Evolutionary conservation across 108 stramenopile genomes (phyloP), one percentile per base, ranked within the genome.

Genomic region (Hondaea fermentalgiana): DNA sequence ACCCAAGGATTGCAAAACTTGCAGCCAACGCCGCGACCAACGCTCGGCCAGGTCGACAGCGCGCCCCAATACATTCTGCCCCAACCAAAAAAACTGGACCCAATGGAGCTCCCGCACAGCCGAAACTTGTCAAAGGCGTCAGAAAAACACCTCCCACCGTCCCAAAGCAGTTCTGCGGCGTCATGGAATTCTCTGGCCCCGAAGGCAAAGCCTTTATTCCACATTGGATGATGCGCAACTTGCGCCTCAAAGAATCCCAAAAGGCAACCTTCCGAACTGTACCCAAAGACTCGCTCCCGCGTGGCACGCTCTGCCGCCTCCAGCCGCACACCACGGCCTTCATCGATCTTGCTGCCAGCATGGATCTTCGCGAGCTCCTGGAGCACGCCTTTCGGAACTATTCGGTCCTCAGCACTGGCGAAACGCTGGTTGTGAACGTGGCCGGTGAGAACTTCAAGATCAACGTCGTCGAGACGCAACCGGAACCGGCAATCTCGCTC

Each of bases 311-410:
- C 8, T 89, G 28, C 57, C 49, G 57, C 0, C 72, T 89, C 17
- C 89, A 87, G 76, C 89, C 89, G 19, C 89, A 89, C 89, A 89
- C 51, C 19, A 89, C 87, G 19, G 83, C 60, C 76, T 89, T 89
- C 43, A 17, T 89, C 8, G 89, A 89, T 51, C 76, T 89, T 28
- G 89, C 89, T n/a, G 89, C 89, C 25, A 58, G 51, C 28, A 21
- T 89, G 29, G 89, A 88, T 5, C 76, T 88, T 4, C 87, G 87
- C 53, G 87, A 87, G 42, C 55, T 87, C 14, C 87, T 88, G 1
- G 59, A 88, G 60, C 47, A 55, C 6, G 87, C 59, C 44, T 88
- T 88, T 60, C 43, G 87, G 5, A 88, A 60, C 60, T 89, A 89
- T 51, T 83, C 72, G 0, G 87, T 88, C 14, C 83, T 89, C 21